Base-by-base conservation (phyloP, 306 rosid species). In the Sicyos baderoa region DNA sequence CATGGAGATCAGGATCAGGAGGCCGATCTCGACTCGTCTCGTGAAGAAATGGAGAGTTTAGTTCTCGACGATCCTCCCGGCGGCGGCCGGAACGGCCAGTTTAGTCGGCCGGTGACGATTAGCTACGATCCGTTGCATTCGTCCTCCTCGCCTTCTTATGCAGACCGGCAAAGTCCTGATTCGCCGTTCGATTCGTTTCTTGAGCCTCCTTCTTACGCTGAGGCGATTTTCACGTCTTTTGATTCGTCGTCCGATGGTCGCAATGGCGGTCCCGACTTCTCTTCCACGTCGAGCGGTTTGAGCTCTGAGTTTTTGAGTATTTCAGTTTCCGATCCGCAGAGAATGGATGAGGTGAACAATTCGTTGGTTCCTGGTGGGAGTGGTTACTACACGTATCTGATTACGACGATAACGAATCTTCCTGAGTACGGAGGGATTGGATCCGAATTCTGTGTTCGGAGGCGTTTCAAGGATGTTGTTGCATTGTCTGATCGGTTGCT, bases 261-360 rank as follows among this genome's bases (percentile, higher is more conserved):
- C 66, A 72, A 52, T 6, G 29, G 29, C 1, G 16, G 49, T 74
- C 71, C 76, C 11, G 70, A 54, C 27, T 51, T 51, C 17, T 54
- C 77, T 1, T 27, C 71, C 8, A 74, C 55, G 25, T 64, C 78
- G 11, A 40, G 19, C 69, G 27, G 87, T 10, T 74, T 86, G 42
- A 72, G 77, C 27, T 82, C 88, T 29, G 94, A 88, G 1, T 79
- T 71, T 70, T 58, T 90, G 16, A 81, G 80, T 27, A 88, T 90
- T 68, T 79, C 87, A 71, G 96, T 93, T 5, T 74, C 81, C 27
- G 81, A 82, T 54, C 86, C 86, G 16, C 77, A 54, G 55, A 79
- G 71, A 71, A 80, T 69, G 79, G 77, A 75, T 12, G 83, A 82
- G 16, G 70, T 72, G 29, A 25, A 68, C 40, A 81, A 68, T 70